These are phyloP conservation scores for Coniochaeta prunicola DNA, from an alignment of 2,329 filamentous ascomycete species.

Conservation along the genomic window DNA sequence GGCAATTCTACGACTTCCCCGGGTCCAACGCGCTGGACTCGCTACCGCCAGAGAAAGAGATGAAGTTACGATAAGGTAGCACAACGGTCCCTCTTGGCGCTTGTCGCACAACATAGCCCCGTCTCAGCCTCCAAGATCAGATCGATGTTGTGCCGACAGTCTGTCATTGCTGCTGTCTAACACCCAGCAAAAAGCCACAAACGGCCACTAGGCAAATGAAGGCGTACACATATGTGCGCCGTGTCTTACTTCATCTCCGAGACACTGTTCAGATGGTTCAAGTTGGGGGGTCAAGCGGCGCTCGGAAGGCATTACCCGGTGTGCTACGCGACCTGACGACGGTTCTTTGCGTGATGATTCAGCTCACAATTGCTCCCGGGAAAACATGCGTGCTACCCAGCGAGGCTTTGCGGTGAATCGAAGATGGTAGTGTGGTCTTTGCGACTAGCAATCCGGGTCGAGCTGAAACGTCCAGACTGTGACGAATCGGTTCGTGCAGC, in stretches of 20 bases:
- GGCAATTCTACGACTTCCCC: background rate
- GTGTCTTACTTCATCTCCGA: background rate
- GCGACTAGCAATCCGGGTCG: too few relatives aligned
- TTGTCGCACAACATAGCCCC: background rate
- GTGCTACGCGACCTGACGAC: background rate
- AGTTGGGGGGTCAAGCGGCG: background rate
- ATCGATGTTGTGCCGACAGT: background rate
- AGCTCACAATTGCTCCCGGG: too few relatives aligned
- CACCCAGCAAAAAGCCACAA: background rate
- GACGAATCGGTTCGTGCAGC: too few relatives aligned
- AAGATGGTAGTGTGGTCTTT: too few relatives aligned
- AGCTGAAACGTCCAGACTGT: too few relatives aligned
- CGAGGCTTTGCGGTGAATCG: background rate
- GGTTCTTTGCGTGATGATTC: background rate
- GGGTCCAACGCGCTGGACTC: background rate
- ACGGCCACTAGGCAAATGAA: background rate
- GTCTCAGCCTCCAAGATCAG: background rate
- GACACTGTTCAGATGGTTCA: background rate
- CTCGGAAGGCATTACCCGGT: background rate
- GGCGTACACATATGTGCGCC: background rate
- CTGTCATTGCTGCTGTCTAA: background rate
- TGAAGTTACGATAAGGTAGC: background rate
- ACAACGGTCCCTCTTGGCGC: background rate
- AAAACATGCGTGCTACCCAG: background rate
- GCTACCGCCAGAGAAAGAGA: background rate